Evolutionary conservation across 176 grass and related monocot genomes (phyloP).

Genomic region (Musa schizocarpa): DNA sequence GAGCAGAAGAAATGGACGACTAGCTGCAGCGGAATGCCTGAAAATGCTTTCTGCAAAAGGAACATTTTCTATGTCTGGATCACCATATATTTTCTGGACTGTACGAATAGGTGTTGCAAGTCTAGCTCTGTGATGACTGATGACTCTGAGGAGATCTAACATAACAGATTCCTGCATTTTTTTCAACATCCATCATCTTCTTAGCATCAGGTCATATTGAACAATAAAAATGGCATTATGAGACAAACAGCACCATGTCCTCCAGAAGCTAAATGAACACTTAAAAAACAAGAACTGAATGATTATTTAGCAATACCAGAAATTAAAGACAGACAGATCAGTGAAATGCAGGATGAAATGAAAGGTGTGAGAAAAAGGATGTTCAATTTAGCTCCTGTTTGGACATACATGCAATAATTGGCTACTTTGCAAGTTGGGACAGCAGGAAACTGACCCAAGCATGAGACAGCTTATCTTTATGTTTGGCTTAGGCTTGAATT

Average conservation of each 20-base stretch:
- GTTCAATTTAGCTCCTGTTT: background rate
- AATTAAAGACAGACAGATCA: background rate
- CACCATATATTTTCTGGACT: constrained; percentile 92
- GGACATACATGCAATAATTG: no score
- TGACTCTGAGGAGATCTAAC: constrained; percentile 93
- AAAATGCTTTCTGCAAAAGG: constrained; percentile 78
- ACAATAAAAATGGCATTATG: background rate
- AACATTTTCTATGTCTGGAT: constrained; percentile 82
- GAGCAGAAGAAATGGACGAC: constrained; percentile 60
- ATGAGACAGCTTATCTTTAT: no score
- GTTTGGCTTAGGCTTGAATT: no score
- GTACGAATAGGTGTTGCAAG: constrained; percentile 97
- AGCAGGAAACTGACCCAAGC: no score
- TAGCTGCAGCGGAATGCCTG: constrained; percentile 29
- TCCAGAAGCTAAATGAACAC: background rate
- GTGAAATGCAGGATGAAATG: background rate
- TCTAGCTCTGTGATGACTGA: constrained; percentile 91
- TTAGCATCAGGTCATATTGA: background rate
- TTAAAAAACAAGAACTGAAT: background rate
- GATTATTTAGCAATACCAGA: background rate
- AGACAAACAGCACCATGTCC: background rate
- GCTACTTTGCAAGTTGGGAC: no score
- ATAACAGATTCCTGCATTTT: constrained; percentile 75
- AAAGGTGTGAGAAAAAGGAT: background rate
- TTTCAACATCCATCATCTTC: constrained; percentile 19